Evolutionary conservation across 73 alveolate species (phyloP).

Genomic region (Durusdinium trenchii): DNA sequence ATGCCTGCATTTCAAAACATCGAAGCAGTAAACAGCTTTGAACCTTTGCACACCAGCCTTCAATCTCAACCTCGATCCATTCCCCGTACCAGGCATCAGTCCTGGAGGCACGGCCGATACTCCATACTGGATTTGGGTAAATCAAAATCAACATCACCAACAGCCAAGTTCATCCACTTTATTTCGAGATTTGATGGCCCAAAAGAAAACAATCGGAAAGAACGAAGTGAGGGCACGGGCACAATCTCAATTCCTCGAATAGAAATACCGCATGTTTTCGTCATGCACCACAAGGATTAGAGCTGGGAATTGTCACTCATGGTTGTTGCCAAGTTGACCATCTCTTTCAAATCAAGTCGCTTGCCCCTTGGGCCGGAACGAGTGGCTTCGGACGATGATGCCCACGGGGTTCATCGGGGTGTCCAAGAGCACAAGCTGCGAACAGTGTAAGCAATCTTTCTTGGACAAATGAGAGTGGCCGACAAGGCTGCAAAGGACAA

Average conservation of each 20-base stretch:
- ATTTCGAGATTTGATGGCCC: no score
- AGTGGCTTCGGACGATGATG: constrained; percentile 72
- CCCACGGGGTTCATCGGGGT: constrained; percentile 64
- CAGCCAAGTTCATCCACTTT: no score
- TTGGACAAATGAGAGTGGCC: background rate
- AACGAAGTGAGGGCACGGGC: no score
- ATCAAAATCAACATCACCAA: no score
- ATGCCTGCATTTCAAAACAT: background rate
- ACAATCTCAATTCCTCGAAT: no score
- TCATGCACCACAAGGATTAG: no score
- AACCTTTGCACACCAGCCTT: background rate
- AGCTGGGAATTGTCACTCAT: no score
- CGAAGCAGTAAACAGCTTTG: background rate
- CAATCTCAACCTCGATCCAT: constrained; percentile 89
- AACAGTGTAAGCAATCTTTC: background rate
- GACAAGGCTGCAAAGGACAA: no score
- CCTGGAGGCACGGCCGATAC: constrained; percentile 2
- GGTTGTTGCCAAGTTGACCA: no score
- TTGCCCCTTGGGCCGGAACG: constrained; percentile 39
- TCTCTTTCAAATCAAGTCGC: background rate
- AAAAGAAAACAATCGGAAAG: no score
- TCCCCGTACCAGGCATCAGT: constrained; percentile 86
- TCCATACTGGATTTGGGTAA: no score
- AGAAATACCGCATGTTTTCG: no score
- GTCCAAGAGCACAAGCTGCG: constrained; percentile 57